Evolutionary conservation across 257 asterid species (phyloP).

Genomic region (Gentiana straminea): DNA sequence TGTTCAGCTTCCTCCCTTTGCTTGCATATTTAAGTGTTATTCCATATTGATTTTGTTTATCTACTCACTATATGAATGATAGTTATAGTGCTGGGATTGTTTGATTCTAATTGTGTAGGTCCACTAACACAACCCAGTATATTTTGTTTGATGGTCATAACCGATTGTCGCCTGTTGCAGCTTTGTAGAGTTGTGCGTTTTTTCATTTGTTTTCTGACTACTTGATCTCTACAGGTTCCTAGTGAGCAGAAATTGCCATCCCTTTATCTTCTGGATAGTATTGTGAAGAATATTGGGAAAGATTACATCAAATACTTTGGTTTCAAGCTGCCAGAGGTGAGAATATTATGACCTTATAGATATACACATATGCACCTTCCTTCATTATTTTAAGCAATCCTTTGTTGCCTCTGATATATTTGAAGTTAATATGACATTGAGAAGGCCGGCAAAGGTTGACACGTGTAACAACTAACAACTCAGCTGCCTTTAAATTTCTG

Average conservation of each 20-base stretch:
- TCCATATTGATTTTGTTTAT: not conserved
- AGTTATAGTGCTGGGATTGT: not conserved
- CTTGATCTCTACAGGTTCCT: slow-evolving; percentile 62
- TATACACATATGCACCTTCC: not conserved
- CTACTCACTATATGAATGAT: not conserved
- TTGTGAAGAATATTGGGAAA: slow-evolving; percentile 93
- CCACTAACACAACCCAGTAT: not conserved
- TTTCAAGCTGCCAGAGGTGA: slow-evolving; percentile 72
- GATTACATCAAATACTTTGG: slow-evolving; percentile 80
- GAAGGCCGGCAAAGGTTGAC: no score
- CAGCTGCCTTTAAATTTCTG: not conserved
- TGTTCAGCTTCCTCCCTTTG: no score
- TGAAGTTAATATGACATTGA: no score
- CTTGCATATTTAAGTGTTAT: no score
- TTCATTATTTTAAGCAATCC: not conserved
- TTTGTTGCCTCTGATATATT: no score
- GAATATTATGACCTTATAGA: slow-evolving; percentile 11
- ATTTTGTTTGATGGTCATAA: not conserved
- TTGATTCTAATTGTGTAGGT: not conserved
- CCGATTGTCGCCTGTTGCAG: slow-evolving; percentile 2
- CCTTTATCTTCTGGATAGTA: slow-evolving; percentile 85
- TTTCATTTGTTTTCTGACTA: slow-evolving; percentile 17
- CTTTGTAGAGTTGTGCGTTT: not conserved
- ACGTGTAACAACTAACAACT: not conserved
- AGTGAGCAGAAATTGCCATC: slow-evolving; percentile 90